Evolutionary conservation across 2,329 filamentous ascomycete species (phyloP).

Genomic region (Ophiostoma quercus): DNA sequence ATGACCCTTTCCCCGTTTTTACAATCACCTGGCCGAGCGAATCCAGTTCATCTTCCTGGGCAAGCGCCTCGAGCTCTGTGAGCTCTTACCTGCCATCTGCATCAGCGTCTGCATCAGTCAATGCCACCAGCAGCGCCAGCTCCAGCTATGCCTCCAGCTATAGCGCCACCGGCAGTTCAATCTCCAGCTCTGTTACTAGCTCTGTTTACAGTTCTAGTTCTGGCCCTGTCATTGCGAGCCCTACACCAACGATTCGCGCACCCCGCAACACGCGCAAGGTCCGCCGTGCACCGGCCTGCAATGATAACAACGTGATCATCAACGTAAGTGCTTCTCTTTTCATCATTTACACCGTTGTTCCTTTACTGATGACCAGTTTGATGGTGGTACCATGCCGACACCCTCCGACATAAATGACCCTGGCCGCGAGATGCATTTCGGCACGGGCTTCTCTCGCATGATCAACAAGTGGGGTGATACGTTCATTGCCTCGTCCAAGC

Average conservation of each 20-base stretch:
- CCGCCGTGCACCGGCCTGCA: not conserved
- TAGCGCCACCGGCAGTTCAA: not conserved
- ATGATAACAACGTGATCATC: not conserved
- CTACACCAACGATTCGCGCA: not conserved
- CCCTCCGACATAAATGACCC: slow-evolving; percentile 19
- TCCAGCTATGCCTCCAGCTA: not conserved
- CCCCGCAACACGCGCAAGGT: not conserved
- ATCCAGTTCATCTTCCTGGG: not conserved
- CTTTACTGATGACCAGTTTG: not conserved
- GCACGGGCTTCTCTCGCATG: slow-evolving; percentile 34
- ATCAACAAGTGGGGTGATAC: not conserved
- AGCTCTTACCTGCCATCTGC: not conserved
- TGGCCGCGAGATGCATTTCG: slow-evolving; percentile 35
- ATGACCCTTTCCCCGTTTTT: not conserved
- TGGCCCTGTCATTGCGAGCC: not conserved
- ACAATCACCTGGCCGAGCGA: not conserved
- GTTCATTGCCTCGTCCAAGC: slow-evolving; percentile 28
- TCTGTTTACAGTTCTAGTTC: not conserved
- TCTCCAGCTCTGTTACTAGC: not conserved
- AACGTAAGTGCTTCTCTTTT: not conserved
- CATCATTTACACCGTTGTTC: not conserved
- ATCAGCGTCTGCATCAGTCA: not conserved
- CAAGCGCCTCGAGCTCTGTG: not conserved
- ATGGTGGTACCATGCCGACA: not conserved
- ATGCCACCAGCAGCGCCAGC: not conserved